Base-by-base conservation (phyloP, 805 yeast genomes). In the Spathaspora passalidarum region DNA sequence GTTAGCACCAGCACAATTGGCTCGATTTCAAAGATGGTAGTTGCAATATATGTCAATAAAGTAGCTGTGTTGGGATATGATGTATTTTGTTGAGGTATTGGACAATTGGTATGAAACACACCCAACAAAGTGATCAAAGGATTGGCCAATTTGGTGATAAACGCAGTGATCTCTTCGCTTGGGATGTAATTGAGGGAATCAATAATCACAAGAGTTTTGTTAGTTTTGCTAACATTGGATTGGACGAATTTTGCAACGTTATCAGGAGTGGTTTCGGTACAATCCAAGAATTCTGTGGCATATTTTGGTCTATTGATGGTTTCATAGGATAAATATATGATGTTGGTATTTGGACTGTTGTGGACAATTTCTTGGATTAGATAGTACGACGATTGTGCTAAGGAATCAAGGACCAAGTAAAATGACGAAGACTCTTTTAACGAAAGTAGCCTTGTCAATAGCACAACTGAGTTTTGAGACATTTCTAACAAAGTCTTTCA, bases 401-500 rank as follows among this genome's bases (percentile, higher is more conserved):
- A 63, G 1, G 86, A 75, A 60, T 94, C 98, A 7, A 79, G 58
- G 3, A 86, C 69, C 4, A 92, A 70, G 2, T 88, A 62, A 45
- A 92, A 78, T 0, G 96, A 95, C 0, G 92, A 78, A 18, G 64
- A 63, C 56, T 94, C 98, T 52, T 83, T 86, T 43, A 88, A 66
- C 2, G 82, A 65, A 2, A 94, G 62, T 5, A 88, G 68, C 48
- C 98, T 68, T 39, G 76, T 80, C 46, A 91, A 69, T 5, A 90
- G 68, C 25, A 85, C 84, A 5, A 61, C 49, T 3, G 75, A 62
- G 38, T 56, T 63, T 47, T 66, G 73, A 2, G 58, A 36, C 21
- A 19, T 36, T 3, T n/a, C n/a, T n/a, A n/a, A n/a, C n/a, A n/a
- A n/a, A n/a, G n/a, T n/a, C n/a, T n/a, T n/a, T n/a, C n/a, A n/a